These are phyloP conservation scores for Rhododendron williamsianum DNA, from an alignment of 148 eudicot species.

Conservation along the genomic window DNA sequence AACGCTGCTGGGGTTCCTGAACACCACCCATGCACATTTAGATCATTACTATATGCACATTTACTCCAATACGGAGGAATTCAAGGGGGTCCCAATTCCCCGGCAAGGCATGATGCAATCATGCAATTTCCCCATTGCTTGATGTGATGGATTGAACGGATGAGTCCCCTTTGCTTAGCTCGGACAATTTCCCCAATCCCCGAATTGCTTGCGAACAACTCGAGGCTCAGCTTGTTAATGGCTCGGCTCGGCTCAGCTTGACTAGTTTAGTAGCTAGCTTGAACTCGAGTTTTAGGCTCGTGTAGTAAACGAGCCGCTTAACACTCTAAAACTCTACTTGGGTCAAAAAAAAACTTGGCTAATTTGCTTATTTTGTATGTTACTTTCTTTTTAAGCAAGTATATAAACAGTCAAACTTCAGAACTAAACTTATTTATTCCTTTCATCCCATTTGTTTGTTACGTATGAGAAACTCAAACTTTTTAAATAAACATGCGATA, in stretches of 20 bases:
- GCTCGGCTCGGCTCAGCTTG: too few species aligned
- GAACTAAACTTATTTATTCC: too few species aligned
- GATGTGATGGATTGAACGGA: too few species aligned
- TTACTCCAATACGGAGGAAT: background rate
- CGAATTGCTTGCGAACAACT: background rate
- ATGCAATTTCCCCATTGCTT: background rate
- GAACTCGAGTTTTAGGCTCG: background rate
- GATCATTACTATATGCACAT: background rate
- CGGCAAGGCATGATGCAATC: background rate
- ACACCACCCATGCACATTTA: background rate
- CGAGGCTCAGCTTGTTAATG: background rate
- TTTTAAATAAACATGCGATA: too few species aligned
- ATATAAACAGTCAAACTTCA: too few species aligned
- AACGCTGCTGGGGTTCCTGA: background rate
- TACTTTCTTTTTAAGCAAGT: background rate
- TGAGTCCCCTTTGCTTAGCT: background rate
- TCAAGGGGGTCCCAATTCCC: background rate
- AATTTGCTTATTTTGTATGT: background rate
- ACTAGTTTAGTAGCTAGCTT: background rate
- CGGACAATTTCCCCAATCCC: too few species aligned
- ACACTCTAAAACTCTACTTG: background rate
- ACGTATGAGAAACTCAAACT: too few species aligned
- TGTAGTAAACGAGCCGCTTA: background rate
- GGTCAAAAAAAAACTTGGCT: background rate
- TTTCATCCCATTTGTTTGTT: too few species aligned